Percentiles rank a stretch among this genome's conserved stretches.
These are phyloP conservation scores for Mucor indicus DNA, from an alignment of 371 early-diverging fungal genomes.

Conservation along the genomic window DNA sequence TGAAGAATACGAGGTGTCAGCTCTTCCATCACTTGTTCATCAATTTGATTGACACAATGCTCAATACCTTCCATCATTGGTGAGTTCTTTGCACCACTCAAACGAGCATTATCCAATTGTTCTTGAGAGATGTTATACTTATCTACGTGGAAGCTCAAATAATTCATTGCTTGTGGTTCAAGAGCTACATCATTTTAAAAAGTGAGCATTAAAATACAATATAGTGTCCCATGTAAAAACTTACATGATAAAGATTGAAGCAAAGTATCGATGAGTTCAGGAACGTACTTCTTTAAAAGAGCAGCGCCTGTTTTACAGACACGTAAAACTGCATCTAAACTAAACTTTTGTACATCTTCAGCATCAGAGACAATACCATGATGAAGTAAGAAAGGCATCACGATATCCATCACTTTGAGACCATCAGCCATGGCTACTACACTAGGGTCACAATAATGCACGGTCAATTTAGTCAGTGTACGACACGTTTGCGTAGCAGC, in stretches of 20 bases:
- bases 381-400: slow-evolving; percentile 83
- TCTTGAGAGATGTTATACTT: slow-evolving; percentile 86
- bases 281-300: slow-evolving; percentile 70
- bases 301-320: slow-evolving; percentile 76
- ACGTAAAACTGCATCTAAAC: slow-evolving; percentile 76
- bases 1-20: slow-evolving; percentile 66
- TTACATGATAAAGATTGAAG: slow-evolving; percentile 80
- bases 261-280: slow-evolving; percentile 69
- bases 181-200: slow-evolving; percentile 30
- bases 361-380: slow-evolving; percentile 82
- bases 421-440: slow-evolving; percentile 58
- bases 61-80: slow-evolving; percentile 88
- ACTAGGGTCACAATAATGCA: slow-evolving; percentile 81
- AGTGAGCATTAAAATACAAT: neutral
- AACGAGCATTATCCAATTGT: slow-evolving; percentile 76
- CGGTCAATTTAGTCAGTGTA: slow-evolving; percentile 74
- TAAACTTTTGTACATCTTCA: slow-evolving; percentile 86
- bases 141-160: slow-evolving; percentile 88
- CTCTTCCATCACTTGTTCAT: slow-evolving; percentile 60
- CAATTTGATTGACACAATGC: slow-evolving; percentile 72
- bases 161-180: slow-evolving; percentile 69
- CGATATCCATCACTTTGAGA: slow-evolving; percentile 67
- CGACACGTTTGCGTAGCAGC: slow-evolving; percentile 83
- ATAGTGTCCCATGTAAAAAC: neutral
- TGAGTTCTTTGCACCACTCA: slow-evolving; percentile 68